These are phyloP conservation scores for Stemphylium vesicarium DNA, from an alignment of 2,329 filamentous ascomycete species.

Conservation along the genomic window DNA sequence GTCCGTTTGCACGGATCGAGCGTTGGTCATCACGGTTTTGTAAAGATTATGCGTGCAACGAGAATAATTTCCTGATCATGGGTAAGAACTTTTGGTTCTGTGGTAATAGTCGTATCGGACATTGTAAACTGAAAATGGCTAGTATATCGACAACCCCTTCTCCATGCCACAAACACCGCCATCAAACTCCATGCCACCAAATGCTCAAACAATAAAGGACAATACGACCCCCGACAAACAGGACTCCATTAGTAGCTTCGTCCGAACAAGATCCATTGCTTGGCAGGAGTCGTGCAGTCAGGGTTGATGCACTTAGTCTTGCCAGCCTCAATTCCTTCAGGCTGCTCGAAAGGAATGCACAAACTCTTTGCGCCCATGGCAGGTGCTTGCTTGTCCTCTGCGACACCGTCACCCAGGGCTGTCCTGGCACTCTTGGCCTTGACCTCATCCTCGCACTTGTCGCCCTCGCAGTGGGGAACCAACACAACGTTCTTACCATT, in stretches of 20 bases:
- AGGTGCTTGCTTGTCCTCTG: constrained; percentile 75
- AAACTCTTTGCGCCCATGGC: constrained; percentile 79
- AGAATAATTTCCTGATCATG: neutral
- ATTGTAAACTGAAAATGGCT: constrained; percentile 9
- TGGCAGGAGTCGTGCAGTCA: constrained; percentile 75
- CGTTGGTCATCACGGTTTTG: neutral
- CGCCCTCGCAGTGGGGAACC: constrained; percentile 85
- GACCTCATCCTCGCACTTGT: constrained; percentile 89
- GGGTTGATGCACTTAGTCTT: constrained; percentile 93
- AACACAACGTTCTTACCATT: constrained; percentile 92
- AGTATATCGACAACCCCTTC: constrained; percentile 11
- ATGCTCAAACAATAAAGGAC: constrained; percentile 23
- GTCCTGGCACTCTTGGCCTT: constrained; percentile 88
- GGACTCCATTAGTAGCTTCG: constrained; percentile 48
- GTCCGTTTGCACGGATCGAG: constrained; percentile 1
- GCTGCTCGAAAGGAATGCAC: constrained; percentile 86
- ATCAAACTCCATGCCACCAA: constrained; percentile 31
- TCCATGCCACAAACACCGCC: constrained; percentile 18
- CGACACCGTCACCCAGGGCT: constrained; percentile 70
- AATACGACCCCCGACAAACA: neutral
- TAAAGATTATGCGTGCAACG: neutral
- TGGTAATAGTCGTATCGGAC: constrained; percentile 6
- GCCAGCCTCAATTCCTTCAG: constrained; percentile 75
- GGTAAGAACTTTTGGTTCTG: constrained; percentile 1
- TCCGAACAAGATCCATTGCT: constrained; percentile 94